Evolutionary conservation across 768 basidiomycete species (phyloP).

Genomic region (Paxillus rubicundulus): DNA sequence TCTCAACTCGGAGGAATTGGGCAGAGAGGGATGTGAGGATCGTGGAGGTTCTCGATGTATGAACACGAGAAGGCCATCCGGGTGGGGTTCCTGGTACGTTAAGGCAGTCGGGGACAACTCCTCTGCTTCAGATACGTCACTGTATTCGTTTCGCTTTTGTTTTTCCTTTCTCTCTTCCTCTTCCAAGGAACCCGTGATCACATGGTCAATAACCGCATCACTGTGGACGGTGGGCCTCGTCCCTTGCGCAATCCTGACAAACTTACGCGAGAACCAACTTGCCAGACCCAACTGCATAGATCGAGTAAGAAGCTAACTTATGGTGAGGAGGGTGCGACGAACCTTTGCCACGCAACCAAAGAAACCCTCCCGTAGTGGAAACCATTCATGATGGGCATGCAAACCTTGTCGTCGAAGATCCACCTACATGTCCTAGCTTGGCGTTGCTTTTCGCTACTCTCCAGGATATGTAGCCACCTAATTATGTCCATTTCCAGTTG

Average conservation of each 20-base stretch:
- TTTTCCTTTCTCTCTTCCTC: constrained; percentile 20
- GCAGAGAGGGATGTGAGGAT: constrained; percentile 24
- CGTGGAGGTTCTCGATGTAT: constrained; percentile 11
- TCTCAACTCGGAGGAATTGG: constrained; percentile 24
- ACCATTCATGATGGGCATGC: no score
- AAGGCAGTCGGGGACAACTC: constrained; percentile 9
- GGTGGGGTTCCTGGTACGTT: background rate
- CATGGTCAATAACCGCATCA: constrained; percentile 23
- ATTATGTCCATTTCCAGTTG: constrained; percentile 18
- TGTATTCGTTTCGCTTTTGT: constrained; percentile 9
- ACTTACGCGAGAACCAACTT: no score
- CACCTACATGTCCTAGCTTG: no score
- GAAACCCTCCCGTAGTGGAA: no score
- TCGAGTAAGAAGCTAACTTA: no score
- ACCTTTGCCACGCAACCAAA: no score
- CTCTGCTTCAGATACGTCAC: constrained; percentile 10
- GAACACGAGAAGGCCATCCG: constrained; percentile 16
- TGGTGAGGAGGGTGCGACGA: no score
- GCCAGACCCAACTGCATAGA: no score
- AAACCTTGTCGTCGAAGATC: no score
- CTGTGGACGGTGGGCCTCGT: constrained; percentile 11
- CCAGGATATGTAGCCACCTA: no score
- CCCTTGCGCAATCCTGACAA: background rate
- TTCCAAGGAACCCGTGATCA: constrained; percentile 21
- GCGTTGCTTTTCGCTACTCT: no score